Base-by-base conservation (phyloP, 1,284 basidiomycete species). In the Leccinum variabile region DNA sequence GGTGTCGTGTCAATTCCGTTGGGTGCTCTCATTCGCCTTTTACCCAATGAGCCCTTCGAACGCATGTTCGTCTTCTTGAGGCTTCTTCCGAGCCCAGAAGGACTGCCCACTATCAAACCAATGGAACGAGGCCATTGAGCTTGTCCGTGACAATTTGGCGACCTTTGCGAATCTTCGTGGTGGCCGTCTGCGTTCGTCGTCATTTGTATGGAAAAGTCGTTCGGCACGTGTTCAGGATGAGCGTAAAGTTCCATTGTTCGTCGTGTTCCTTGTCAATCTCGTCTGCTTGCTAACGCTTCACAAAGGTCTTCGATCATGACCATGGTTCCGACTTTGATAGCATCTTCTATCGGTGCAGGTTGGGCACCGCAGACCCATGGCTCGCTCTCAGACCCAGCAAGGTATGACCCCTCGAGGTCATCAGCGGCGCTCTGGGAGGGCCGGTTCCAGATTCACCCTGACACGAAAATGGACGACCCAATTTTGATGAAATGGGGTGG, bases 1-100 rank as follows among this genome's bases (percentile, higher is more conserved):
- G 97, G 97, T 49, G 70, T 91, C 60, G 83, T 95, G 56, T 91
- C 97, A 9, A 86, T 98, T 65, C 97, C 96, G 3, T 81, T 98
- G 68, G 97, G 94, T 60, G 89, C 83, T 39, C 72, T 97, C 62
- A 85, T 97, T 67, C 92, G 97, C 44, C 75, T 88, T 46, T 76
- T 97, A 25, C 97, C 97, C 33, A 95, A 92, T 66, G 83, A 71
- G 50, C 94, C 94, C 0, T 85, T 95, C 69, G 91, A 94, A 70
- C 81, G 81, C 32, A 60, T 92, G 61, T 87, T 98, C 75, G 84
- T 88, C 70, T 77, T 79, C 63, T 53, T 87, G 33, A 82, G 83
- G 22, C 78, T 98, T 39, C 83, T 95, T 71, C 83, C 85, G 3
- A 86, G 90, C 61, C 85, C 87, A 3, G 81, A 89, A 67, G 78